A percentile compares a stretch with the other conserved stretches of the same genome.
phyloP scores from a whole-genome alignment of 2,329 filamentous ascomycete genomes.

The Juglanconis oblonga region DNA sequence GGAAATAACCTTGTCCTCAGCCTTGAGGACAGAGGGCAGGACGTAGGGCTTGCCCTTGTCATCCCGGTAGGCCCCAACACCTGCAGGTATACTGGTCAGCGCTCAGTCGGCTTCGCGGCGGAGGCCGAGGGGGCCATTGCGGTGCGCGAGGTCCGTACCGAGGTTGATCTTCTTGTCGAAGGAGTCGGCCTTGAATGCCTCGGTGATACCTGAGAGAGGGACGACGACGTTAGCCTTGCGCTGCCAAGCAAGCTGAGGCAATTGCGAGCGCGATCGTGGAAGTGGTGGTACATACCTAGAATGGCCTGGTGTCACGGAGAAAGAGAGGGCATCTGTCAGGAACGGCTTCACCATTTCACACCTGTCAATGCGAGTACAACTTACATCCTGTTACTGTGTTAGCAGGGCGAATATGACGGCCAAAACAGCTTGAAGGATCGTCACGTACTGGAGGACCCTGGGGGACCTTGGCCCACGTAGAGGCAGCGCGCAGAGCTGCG shows the following conservation, averaged over 20 bases:
- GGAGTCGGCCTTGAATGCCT: slow-evolving; percentile 96
- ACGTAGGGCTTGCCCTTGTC: slow-evolving; percentile 98
- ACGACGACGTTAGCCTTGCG: slow-evolving; percentile 23
- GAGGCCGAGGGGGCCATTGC: slow-evolving; percentile 5
- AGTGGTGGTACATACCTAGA: slow-evolving; percentile 55
- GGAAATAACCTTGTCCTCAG: slow-evolving; percentile 81
- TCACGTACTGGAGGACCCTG: slow-evolving; percentile 67
- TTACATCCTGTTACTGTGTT: slow-evolving; percentile 21
- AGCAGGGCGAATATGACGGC: slow-evolving; percentile 32
- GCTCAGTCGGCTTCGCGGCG: slow-evolving; percentile 7
- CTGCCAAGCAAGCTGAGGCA: slow-evolving; percentile 8
- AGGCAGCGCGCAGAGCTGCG: slow-evolving; percentile 56
- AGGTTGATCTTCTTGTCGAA: slow-evolving; percentile 98
- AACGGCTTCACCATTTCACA: neutral
- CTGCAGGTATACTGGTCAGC: slow-evolving; percentile 36
- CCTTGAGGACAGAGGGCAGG: slow-evolving; percentile 84
- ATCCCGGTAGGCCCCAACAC: slow-evolving; percentile 97
- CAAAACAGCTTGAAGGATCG: slow-evolving; percentile 24
- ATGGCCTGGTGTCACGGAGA: slow-evolving; percentile 57
- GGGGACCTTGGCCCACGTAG: slow-evolving; percentile 86
- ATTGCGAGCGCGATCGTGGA: slow-evolving; percentile 1
- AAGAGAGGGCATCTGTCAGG: slow-evolving; percentile 24
- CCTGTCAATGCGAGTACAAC: neutral
- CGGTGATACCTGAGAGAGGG: slow-evolving; percentile 70
- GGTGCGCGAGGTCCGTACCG: slow-evolving; percentile 45